Base-by-base conservation (phyloP, 441 rosid species). In the Syzygium malaccense region DNA sequence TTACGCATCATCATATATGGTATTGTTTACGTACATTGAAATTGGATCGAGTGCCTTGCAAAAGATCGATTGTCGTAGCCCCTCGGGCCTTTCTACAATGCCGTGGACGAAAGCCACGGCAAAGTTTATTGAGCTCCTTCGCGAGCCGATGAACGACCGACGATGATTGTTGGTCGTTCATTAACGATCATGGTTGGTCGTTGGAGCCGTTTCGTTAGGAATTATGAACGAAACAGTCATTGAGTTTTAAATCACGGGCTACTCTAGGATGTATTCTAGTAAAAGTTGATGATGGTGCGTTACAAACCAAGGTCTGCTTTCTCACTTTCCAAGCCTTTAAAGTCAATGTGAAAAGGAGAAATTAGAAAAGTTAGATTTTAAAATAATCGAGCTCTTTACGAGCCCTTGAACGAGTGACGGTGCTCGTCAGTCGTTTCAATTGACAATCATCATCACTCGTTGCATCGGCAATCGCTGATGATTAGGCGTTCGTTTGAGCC, bases 391-490 rank as follows among this genome's bases (percentile, higher is more conserved):
- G 26, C 18, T 20, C 49, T 71, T 20, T 4, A 20, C 8, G 13
- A 20, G 17, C 17, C 15, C 2, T 19, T 2, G 79, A 10, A 33
- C 4, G 79, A 33, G 0, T 0, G 28, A 6, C 0, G 5, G 25
- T 41, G 5, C 83, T 41, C 7, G 18, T 23, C 0, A 12, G 3
- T 12, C 0, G 10, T 75, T 75, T 75, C 83, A 23, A 23, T 41
- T 1, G 17, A 41, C 83, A 12, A 41, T 0, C n/a, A 13, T 6
- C 0, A 5, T 6, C 5, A 12, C 14, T 37, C 4, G 1, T 37
- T 23, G 80, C 0, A 28, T 28, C 4, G 6, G 8, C 4, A 28
- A 4, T 28, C 68, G 7, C 28, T 6, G 68, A 14, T 10, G 13
- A 60, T 60, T 41, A 75, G 51, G 4, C n/a, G 17, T 37, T 41